A percentile compares a stretch with the other conserved stretches of the same genome.
Evolutionary conservation across 768 basidiomycete species (phyloP).

Genomic region (Cantharellus anzutake): DNA sequence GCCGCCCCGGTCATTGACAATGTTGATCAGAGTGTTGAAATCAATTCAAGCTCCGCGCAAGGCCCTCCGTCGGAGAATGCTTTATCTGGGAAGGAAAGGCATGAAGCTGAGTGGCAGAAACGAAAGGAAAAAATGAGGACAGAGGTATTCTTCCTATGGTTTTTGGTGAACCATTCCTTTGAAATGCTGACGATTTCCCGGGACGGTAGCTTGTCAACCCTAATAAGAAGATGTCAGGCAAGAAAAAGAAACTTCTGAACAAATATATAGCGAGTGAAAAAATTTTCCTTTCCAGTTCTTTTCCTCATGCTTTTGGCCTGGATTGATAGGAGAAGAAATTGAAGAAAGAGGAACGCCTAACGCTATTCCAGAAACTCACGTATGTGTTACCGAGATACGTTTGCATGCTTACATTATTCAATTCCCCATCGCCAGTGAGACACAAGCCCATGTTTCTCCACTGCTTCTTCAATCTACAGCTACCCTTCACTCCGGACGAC

Average conservation of each 20-base stretch:
- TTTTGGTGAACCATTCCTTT: neutral
- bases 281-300: neutral
- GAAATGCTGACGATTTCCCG: neutral
- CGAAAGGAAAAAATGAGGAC: conserved; percentile 36
- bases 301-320: neutral
- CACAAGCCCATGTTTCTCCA: conserved; percentile 46
- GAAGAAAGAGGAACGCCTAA: conserved; percentile 67
- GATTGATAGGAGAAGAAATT: conserved; percentile 66
- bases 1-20: neutral
- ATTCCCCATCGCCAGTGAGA: conserved; percentile 31
- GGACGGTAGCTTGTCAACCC: conserved; percentile 12
- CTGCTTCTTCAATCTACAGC: conserved; percentile 59
- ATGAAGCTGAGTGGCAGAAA: conserved; percentile 38
- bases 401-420: neutral
- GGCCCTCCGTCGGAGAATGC: too few relatives aligned
- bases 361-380: conserved; percentile 68
- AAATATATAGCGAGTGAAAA: conserved; percentile 61
- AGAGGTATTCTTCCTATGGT: conserved; percentile 28
- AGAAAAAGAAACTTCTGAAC: conserved; percentile 79
- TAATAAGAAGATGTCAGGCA: conserved; percentile 55
- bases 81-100: conserved; percentile 26
- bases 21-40: too few relatives aligned
- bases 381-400: conserved; percentile 21
- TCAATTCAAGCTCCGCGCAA: neutral
- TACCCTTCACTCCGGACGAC: conserved; percentile 60